Evolutionary conservation across 2,329 filamentous ascomycete species (phyloP).

Genomic region (Pseudogymnoascus sp.): DNA sequence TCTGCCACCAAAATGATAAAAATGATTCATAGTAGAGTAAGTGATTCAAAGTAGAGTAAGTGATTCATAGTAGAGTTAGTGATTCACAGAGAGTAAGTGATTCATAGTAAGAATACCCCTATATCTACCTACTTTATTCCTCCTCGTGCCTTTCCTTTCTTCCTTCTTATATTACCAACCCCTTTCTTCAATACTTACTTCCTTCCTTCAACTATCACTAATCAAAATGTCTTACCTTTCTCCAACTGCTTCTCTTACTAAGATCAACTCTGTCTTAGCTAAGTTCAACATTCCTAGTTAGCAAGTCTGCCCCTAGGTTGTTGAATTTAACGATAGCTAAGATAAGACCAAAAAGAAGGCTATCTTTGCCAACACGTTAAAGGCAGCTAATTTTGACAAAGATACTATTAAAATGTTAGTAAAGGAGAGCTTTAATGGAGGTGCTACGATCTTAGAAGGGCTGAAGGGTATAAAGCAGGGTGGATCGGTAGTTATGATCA

Average conservation of each 20-base stretch:
- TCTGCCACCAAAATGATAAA: too few species aligned
- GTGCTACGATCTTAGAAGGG: background rate
- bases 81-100: too few species aligned
- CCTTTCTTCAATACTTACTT: too few species aligned
- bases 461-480: background rate
- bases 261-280: background rate
- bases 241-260: background rate
- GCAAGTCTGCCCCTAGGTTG: background rate
- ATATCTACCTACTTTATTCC: too few species aligned
- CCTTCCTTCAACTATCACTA: background rate
- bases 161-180: too few species aligned
- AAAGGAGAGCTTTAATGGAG: background rate
- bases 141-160: too few species aligned
- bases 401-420: background rate
- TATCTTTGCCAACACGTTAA: background rate
- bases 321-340: background rate
- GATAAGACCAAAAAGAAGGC: background rate
- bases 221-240: background rate
- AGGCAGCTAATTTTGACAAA: background rate
- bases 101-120: too few species aligned
- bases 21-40: too few species aligned
- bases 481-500: background rate
- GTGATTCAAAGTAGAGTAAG: too few species aligned
- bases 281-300: background rate
- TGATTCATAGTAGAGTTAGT: too few species aligned